Conservation (phyloP, 805 yeast species). For the Teunomyces kruisii region DNA sequence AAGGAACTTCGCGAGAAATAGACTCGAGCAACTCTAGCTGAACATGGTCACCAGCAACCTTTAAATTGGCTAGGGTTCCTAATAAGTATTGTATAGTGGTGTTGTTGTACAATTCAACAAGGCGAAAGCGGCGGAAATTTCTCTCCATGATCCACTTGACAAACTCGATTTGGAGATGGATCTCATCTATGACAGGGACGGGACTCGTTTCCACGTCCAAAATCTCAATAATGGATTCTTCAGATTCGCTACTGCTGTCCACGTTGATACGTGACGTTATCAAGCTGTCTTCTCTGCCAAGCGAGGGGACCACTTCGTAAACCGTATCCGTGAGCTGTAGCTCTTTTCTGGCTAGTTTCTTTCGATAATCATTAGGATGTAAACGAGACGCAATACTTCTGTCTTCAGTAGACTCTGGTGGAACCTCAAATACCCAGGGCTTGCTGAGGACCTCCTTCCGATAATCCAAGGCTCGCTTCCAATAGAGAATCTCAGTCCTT, state of each 20-base stretch:
- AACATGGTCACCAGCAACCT: background rate
- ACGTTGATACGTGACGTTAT: background rate
- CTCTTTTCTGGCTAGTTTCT: background rate
- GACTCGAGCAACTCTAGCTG: conserved; percentile 1
- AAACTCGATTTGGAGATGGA: conserved; percentile 22
- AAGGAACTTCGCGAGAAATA: background rate
- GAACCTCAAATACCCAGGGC: conserved; percentile 23
- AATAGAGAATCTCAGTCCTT: conserved; percentile 25
- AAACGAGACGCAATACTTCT: background rate
- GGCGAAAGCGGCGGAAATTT: conserved; percentile 15
- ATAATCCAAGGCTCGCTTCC: conserved; percentile 25
- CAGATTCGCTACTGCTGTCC: background rate
- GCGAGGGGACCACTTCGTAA: background rate
- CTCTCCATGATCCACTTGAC: conserved; percentile 18
- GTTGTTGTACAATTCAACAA: conserved; percentile 22
- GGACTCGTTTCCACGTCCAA: conserved; percentile 13
- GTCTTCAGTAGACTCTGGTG: background rate
- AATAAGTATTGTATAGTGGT: conserved; percentile 15
- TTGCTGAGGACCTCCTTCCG: conserved; percentile 14
- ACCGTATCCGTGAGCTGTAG: background rate
- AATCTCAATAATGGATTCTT: conserved; percentile 10
- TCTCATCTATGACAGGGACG: conserved; percentile 19
- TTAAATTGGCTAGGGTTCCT: conserved; percentile 9
- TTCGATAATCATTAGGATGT: background rate
- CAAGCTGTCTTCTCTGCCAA: background rate